phyloP scores from a whole-genome alignment of 2,329 filamentous ascomycete genomes.

The Aureobasidium namibiae region DNA sequence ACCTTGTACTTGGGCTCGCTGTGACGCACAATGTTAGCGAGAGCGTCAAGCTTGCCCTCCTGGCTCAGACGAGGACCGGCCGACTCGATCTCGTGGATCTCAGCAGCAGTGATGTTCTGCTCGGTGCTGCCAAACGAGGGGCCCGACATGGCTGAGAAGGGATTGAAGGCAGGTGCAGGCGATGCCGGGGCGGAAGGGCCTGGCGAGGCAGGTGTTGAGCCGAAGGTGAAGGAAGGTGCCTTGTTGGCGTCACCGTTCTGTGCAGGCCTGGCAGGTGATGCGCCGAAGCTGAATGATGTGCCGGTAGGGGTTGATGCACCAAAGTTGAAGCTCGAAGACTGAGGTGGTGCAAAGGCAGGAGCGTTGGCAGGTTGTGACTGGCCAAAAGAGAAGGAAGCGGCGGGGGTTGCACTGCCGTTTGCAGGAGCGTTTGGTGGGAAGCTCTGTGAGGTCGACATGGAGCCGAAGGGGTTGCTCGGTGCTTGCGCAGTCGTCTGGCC shows the following conservation, averaged over 20 bases:
- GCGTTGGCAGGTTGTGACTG: conserved; percentile 5
- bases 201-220: neutral
- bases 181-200: neutral
- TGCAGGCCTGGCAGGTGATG: neutral
- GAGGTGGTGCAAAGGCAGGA: conserved; percentile 9
- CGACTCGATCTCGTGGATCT: conserved; percentile 13
- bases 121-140: neutral
- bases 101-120: conserved; percentile 10
- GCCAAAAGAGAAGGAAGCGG: conserved; percentile 12
- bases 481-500: neutral
- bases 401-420: neutral
- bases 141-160: neutral
- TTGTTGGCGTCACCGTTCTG: conserved; percentile 5
- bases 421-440: neutral
- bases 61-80: conserved; percentile 10
- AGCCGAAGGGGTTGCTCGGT: neutral
- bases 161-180: neutral
- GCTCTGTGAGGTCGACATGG: conserved; percentile 1
- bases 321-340: neutral
- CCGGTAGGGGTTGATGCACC: neutral
- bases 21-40: conserved; percentile 13
- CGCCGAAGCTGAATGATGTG: conserved; percentile 8
- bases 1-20: conserved; percentile 14
- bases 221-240: conserved; percentile 6
- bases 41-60: conserved; percentile 7